Conservation (phyloP, 768 basidiomycete genomes). For the Austroboletus eburneus region DNA sequence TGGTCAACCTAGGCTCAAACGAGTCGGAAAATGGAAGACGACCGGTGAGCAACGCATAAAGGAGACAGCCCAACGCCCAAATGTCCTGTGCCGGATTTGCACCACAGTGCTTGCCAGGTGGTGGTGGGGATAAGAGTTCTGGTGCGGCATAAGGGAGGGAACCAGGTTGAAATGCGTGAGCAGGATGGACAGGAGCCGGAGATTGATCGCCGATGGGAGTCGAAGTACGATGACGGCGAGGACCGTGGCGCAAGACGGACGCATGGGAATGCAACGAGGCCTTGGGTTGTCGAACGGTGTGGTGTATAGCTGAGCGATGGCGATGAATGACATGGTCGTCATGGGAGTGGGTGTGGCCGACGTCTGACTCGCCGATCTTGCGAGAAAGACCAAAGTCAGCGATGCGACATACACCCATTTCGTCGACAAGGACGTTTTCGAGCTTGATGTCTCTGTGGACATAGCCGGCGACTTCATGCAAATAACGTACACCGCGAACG, state of each 20-base stretch:
- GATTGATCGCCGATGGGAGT: conserved; percentile 36
- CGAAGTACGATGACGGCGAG: conserved; percentile 49
- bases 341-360: conserved; percentile 22
- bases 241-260: conserved; percentile 27
- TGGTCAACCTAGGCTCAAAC: conserved; percentile 87
- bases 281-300: conserved; percentile 25
- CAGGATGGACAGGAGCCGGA: conserved; percentile 29
- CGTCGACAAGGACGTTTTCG: conserved; percentile 93
- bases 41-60: conserved; percentile 82
- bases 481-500: conserved; percentile 74
- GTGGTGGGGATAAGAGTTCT: conserved; percentile 70
- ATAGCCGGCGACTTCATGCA: conserved; percentile 71
- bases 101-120: conserved; percentile 31
- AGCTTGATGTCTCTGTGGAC: conserved; percentile 96
- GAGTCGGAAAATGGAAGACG: conserved; percentile 84
- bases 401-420: conserved; percentile 82
- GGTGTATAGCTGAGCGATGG: conserved; percentile 26
- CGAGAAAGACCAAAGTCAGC: conserved; percentile 81
- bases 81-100: conserved; percentile 80
- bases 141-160: conserved; percentile 91
- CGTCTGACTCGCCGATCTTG: conserved; percentile 50
- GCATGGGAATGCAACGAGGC: conserved; percentile 13
- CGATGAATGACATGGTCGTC: conserved; percentile 12
- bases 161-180: conserved; percentile 60
- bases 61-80: conserved; percentile 91